A percentile compares a stretch with the other conserved stretches of the same genome.
Conservation (phyloP, 441 rosid genomes). For the Caryocar brasiliense region DNA sequence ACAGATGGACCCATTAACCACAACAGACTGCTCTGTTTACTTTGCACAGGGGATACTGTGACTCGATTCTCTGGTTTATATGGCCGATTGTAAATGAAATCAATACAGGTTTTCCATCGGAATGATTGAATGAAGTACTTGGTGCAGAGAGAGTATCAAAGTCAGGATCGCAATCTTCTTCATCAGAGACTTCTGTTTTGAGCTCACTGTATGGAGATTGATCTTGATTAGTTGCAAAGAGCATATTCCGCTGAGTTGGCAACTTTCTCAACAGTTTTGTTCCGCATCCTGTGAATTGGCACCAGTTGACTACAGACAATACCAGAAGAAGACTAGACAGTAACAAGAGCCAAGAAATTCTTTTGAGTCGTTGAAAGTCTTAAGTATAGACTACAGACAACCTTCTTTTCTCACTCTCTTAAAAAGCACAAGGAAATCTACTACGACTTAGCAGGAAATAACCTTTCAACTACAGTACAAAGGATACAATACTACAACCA, state of each 20-base stretch:
- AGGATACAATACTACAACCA: neutral
- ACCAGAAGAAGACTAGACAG: conserved; percentile 14
- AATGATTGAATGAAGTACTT: conserved; percentile 23
- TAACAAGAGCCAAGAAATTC: neutral
- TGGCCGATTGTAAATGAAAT: conserved; percentile 68
- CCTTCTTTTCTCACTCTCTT: too few species aligned
- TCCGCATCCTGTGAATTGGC: conserved; percentile 18
- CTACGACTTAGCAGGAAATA: conserved; percentile 6
- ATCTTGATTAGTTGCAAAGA: conserved; percentile 35
- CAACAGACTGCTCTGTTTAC: conserved; percentile 39
- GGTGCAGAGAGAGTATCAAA: conserved; percentile 28
- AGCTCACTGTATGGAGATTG: conserved; percentile 30
- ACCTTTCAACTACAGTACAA: neutral
- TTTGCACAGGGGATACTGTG: conserved; percentile 21
- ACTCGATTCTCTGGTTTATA: conserved; percentile 30
- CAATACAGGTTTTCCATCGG: conserved; percentile 67
- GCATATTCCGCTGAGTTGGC: conserved; percentile 22
- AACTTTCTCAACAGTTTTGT: conserved; percentile 24
- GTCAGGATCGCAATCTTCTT: conserved; percentile 16
- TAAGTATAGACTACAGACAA: too few species aligned
- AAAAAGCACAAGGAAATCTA: too few species aligned
- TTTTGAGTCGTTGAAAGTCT: too few species aligned
- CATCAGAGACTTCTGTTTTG: conserved; percentile 23
- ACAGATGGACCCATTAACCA: conserved; percentile 88
- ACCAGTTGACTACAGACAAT: conserved; percentile 22